These are phyloP conservation scores for Kwoniella bestiolae DNA, from an alignment of 768 basidiomycete genomes.

Conservation along the genomic window DNA sequence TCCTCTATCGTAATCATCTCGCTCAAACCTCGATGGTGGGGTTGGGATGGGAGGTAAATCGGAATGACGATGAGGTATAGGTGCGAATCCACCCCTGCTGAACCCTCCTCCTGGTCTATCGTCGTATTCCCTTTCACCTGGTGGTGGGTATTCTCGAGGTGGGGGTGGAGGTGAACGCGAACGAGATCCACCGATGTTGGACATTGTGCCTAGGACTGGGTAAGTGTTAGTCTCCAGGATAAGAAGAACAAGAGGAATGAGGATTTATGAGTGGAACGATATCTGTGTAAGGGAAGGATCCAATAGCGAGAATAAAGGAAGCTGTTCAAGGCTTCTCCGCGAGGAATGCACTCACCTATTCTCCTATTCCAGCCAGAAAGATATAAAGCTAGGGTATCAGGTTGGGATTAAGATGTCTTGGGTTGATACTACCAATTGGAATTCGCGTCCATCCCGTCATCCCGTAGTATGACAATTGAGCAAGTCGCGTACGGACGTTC, in stretches of 20 bases:
- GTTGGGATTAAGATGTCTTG: no score
- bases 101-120: constrained; percentile 30
- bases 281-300: no score
- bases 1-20: constrained; percentile 27
- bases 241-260: no score
- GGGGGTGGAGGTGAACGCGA: constrained; percentile 10
- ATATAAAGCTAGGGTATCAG: no score
- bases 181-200: background rate
- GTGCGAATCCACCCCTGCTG: constrained; percentile 44
- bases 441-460: background rate
- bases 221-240: no score
- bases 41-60: constrained; percentile 27
- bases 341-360: no score
- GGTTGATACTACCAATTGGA: background rate
- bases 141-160: constrained; percentile 5
- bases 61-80: constrained; percentile 44
- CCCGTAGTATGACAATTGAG: background rate
- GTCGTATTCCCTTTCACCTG: constrained; percentile 24
- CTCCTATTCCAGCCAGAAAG: no score
- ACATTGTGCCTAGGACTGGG: constrained; percentile 3
- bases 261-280: no score
- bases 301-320: no score
- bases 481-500: background rate
- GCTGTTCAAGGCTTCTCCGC: no score
- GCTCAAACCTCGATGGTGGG: constrained; percentile 20